These are phyloP conservation scores for Beta corolliflora DNA, from an alignment of 179 eudicot genomes.

Conservation along the genomic window DNA sequence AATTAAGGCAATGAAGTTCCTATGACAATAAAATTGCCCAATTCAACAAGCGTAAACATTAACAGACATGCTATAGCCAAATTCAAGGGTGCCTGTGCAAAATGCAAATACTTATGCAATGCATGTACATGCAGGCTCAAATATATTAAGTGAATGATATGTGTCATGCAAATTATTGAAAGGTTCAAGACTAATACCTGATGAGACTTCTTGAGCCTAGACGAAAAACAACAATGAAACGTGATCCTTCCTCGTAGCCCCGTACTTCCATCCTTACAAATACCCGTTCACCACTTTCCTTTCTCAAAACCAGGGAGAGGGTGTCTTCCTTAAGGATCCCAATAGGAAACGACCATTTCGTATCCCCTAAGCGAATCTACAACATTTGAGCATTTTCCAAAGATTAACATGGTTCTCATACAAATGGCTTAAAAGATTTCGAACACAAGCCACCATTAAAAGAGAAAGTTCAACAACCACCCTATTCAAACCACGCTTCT, in stretches of 20 bases:
- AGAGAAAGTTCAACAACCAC: not conserved
- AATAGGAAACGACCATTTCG: slow-evolving; percentile 89
- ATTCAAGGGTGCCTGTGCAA: not conserved
- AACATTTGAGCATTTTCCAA: not conserved
- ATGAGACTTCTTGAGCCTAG: slow-evolving; percentile 78
- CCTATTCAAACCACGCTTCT: not conserved
- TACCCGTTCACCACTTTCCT: slow-evolving; percentile 52
- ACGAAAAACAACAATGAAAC: slow-evolving; percentile 92
- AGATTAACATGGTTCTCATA: slow-evolving; percentile 4
- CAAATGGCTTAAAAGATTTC: not conserved
- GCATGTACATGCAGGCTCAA: not conserved
- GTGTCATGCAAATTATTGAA: not conserved
- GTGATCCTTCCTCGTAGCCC: slow-evolving; percentile 97
- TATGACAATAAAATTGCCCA: slow-evolving; percentile 5
- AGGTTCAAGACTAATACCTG: slow-evolving; percentile 9
- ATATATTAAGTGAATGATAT: not conserved
- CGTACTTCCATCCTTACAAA: slow-evolving; percentile 76
- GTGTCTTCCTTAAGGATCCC: slow-evolving; percentile 86
- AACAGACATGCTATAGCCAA: not conserved
- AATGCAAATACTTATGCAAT: not conserved
- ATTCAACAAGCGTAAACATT: not conserved
- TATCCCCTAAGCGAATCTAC: slow-evolving; percentile 69
- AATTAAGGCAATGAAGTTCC: slow-evolving; percentile 9
- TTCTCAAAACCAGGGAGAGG: slow-evolving; percentile 59
- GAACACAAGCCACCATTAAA: slow-evolving; percentile 3